Evolutionary conservation across 2,329 filamentous ascomycete species (phyloP).

Genomic region (Hortaea werneckii): DNA sequence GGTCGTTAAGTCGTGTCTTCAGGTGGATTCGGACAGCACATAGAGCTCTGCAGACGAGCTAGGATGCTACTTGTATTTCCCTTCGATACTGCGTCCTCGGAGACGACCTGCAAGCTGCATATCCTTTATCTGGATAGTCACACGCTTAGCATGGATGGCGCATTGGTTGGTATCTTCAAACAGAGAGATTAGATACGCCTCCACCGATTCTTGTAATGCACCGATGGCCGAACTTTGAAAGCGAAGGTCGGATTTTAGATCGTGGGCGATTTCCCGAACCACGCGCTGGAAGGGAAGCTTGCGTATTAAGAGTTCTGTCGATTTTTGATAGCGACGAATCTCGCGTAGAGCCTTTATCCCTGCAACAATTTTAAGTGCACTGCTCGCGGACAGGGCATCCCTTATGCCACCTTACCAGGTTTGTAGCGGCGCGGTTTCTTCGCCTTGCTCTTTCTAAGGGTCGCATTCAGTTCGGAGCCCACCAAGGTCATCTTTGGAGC

Average conservation of each 20-base stretch:
- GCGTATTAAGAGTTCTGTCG: slow-evolving; percentile 87
- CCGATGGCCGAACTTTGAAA: slow-evolving; percentile 94
- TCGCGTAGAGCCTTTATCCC: slow-evolving; percentile 66
- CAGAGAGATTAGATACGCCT: slow-evolving; percentile 86
- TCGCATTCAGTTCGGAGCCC: too few species aligned
- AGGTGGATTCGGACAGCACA: too few species aligned
- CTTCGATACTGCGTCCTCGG: too few species aligned
- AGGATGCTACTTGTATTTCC: too few species aligned
- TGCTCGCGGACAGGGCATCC: too few species aligned
- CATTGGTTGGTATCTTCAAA: slow-evolving; percentile 93
- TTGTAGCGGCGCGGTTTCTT: too few species aligned
- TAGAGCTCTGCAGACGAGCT: too few species aligned
- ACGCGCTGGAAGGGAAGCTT: slow-evolving; percentile 97
- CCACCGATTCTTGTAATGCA: slow-evolving; percentile 84
- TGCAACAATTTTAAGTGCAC: too few species aligned
- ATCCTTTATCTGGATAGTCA: slow-evolving; percentile 85
- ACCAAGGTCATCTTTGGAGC: too few species aligned
- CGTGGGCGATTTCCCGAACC: slow-evolving; percentile 58
- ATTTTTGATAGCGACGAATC: slow-evolving; percentile 97
- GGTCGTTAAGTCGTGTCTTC: too few species aligned
- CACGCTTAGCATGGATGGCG: slow-evolving; percentile 88
- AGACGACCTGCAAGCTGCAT: slow-evolving; percentile 55
- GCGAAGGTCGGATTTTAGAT: slow-evolving; percentile 54
- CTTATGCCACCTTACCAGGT: too few species aligned
- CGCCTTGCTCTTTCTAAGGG: too few species aligned